Conservation (phyloP, 179 eudicot species). For the Beta macrorhiza region DNA sequence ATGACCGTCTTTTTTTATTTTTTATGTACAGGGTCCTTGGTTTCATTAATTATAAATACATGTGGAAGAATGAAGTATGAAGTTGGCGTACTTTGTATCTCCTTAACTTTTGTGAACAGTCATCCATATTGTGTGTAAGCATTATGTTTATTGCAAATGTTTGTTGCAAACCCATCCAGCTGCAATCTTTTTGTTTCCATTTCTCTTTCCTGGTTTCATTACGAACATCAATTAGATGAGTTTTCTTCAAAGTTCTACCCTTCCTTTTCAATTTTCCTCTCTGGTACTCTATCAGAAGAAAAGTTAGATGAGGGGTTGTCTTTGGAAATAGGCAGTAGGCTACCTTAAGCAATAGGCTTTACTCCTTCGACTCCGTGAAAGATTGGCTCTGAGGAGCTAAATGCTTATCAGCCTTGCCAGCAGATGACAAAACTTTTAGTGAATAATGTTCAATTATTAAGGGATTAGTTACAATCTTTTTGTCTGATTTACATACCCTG, state of each 20-base stretch:
- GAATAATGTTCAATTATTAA: no score
- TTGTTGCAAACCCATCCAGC: no score
- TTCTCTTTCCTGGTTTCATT: background rate
- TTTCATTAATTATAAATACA: background rate
- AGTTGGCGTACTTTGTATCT: background rate
- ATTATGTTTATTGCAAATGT: background rate
- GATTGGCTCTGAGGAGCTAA: background rate
- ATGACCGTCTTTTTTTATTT: background rate
- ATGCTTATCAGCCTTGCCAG: background rate
- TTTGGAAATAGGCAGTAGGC: background rate
- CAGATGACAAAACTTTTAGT: background rate
- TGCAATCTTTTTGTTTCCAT: background rate
- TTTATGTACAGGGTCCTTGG: background rate
- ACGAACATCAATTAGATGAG: background rate
- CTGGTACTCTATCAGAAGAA: background rate
- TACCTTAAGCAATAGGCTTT: background rate
- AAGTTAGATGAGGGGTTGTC: background rate
- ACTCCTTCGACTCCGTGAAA: background rate
- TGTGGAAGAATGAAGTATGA: background rate
- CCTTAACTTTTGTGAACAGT: background rate
- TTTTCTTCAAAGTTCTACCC: background rate
- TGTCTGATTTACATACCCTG: no score
- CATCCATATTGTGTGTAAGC: background rate
- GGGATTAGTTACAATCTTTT: no score
- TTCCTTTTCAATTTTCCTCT: no score